A percentile compares a stretch with the other conserved stretches of the same genome.
phyloP scores from a whole-genome alignment of 306 rosid genomes.

The Acacia acuminata region DNA sequence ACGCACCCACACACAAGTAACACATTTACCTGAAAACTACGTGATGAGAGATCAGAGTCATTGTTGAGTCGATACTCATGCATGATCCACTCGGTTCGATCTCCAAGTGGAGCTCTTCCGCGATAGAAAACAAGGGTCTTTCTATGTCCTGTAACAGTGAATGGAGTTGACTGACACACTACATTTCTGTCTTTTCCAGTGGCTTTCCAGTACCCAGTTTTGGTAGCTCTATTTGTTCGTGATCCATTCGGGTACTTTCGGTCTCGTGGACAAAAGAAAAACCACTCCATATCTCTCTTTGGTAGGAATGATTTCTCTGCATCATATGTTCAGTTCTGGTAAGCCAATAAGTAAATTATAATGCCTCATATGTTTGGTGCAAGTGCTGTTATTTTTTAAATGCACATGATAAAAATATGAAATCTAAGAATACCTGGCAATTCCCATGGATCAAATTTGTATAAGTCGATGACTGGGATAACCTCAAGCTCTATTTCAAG shows the following conservation, averaged over 20 bases:
- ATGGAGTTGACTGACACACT: conserved; percentile 47
- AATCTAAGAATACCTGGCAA: conserved; percentile 69
- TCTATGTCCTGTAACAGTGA: conserved; percentile 58
- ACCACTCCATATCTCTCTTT: conserved; percentile 84
- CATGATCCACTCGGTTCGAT: conserved; percentile 89
- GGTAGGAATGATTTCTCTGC: conserved; percentile 91
- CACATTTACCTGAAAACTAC: conserved; percentile 56
- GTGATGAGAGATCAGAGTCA: conserved; percentile 53
- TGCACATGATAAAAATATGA: conserved; percentile 18
- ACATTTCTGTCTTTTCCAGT: conserved; percentile 87
- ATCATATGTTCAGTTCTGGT: background rate
- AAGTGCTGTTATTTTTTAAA: background rate
- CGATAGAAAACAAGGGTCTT: conserved; percentile 90
- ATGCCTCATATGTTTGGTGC: background rate
- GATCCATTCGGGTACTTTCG: conserved; percentile 87
- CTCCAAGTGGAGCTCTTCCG: conserved; percentile 87
- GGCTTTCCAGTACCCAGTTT: conserved; percentile 96
- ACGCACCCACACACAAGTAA: too few relatives aligned
- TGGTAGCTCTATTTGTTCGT: conserved; percentile 90
- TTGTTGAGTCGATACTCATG: conserved; percentile 84
- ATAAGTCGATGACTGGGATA: conserved; percentile 79
- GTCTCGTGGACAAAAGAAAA: conserved; percentile 92
- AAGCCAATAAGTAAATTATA: background rate
- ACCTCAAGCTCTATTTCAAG: conserved; percentile 92
- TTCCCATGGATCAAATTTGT: conserved; percentile 94